Evolutionary conservation across 768 basidiomycete genomes (phyloP).

Genomic region (Glaciozyma martinii): DNA sequence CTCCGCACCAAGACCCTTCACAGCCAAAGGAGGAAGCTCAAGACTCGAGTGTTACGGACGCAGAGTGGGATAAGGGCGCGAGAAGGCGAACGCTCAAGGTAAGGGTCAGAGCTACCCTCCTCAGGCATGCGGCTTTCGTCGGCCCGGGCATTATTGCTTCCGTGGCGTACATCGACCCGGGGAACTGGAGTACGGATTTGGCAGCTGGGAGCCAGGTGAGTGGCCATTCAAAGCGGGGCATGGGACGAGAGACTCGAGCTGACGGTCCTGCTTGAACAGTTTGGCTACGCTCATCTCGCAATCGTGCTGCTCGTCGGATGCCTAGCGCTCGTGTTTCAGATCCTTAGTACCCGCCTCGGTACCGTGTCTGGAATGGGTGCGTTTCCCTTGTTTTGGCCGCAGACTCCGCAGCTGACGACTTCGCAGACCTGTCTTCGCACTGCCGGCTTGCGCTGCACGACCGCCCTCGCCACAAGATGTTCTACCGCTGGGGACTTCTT

Average conservation of each 20-base stretch:
- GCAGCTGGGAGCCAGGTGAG: background rate
- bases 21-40: no score
- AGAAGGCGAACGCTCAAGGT: no score
- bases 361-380: constrained; percentile 36
- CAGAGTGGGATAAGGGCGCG: no score
- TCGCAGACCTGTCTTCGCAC: constrained; percentile 54
- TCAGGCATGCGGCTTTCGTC: no score
- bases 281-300: constrained; percentile 78
- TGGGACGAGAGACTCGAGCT: background rate
- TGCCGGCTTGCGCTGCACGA: constrained; percentile 59
- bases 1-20: no score
- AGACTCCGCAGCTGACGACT: background rate
- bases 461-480: constrained; percentile 51
- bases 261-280: constrained; percentile 42
- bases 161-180: background rate
- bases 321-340: constrained; percentile 74
- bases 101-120: no score
- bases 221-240: background rate
- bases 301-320: constrained; percentile 72
- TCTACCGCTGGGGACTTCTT: constrained; percentile 53
- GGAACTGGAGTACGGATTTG: background rate
- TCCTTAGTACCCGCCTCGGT: constrained; percentile 70
- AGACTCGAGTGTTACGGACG: no score
- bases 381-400: background rate
- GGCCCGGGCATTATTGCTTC: background rate